A percentile compares a stretch with the other conserved stretches of the same genome.
Evolutionary conservation across 225 moss, liverwort and hornwort genomes (phyloP).

Genomic region (Rhytidiadelphus loreus): DNA sequence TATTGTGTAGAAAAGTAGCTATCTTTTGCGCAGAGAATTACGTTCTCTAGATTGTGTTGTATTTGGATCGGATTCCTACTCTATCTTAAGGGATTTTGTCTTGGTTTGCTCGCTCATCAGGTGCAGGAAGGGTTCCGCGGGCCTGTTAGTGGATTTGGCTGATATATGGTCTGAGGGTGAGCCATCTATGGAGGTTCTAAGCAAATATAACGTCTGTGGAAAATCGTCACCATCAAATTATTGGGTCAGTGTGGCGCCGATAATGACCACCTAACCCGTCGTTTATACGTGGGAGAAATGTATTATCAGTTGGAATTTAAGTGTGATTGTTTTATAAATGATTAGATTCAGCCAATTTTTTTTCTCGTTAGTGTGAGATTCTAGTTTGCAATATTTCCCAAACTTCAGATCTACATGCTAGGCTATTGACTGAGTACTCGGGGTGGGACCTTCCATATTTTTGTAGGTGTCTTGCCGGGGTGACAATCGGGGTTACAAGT

Average conservation of each 20-base stretch:
- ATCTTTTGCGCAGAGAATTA: not conserved
- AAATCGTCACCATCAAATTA: slow-evolving; percentile 25
- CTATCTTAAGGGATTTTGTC: not conserved
- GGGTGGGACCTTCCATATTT: not conserved
- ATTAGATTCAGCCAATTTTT: not conserved
- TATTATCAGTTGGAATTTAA: not conserved
- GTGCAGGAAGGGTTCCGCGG: slow-evolving; percentile 72
- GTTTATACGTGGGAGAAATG: not conserved
- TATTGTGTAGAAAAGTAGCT: not conserved
- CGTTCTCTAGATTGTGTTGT: not conserved
- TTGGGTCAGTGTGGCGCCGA: slow-evolving; percentile 20
- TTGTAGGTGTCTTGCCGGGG: slow-evolving; percentile 73
- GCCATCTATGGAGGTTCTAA: slow-evolving; percentile 6
- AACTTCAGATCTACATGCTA: not conserved
- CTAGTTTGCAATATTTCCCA: not conserved
- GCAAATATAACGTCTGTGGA: slow-evolving; percentile 31
- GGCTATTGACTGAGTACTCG: not conserved
- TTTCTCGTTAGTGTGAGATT: not conserved
- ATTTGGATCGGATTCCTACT: not conserved
- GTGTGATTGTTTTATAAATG: not conserved
- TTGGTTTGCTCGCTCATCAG: slow-evolving; percentile 23
- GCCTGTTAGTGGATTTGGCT: slow-evolving; percentile 55
- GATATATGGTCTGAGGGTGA: slow-evolving; percentile 64
- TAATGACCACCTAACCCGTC: not conserved
- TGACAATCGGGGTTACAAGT: slow-evolving; percentile 83